These are phyloP conservation scores for Erythrobasidium hasegawianum DNA, from an alignment of 1,284 basidiomycete species.

Conservation along the genomic window DNA sequence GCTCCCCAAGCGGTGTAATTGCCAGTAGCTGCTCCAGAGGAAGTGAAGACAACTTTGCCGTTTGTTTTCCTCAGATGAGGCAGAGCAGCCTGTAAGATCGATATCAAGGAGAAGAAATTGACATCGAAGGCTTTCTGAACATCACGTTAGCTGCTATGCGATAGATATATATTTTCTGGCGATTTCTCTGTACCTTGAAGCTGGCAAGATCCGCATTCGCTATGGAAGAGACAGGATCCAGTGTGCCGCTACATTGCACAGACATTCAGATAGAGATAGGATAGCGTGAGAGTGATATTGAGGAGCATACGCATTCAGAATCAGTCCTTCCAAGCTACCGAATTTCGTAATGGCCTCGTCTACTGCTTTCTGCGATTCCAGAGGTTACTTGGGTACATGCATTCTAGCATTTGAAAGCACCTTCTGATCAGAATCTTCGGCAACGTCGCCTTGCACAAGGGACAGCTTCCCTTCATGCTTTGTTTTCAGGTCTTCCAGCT, in stretches of 20 bases:
- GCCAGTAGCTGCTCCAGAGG: conserved; percentile 72
- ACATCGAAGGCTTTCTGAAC: conserved; percentile 58
- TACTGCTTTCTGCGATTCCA: conserved; percentile 57
- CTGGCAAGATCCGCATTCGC: conserved; percentile 33
- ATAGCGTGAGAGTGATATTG: not conserved
- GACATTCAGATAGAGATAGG: not conserved
- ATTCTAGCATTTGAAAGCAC: conserved; percentile 3
- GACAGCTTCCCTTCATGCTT: conserved; percentile 46
- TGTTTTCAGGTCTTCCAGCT: conserved; percentile 58
- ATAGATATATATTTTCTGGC: not conserved
- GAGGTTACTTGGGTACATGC: conserved; percentile 52
- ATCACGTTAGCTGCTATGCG: no score
- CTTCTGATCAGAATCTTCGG: conserved; percentile 56
- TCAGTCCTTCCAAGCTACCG: conserved; percentile 64
- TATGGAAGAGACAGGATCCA: conserved; percentile 55
- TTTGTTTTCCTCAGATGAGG: conserved; percentile 61
- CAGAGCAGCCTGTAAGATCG: conserved; percentile 61
- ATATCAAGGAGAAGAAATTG: conserved; percentile 77
- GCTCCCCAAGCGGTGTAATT: conserved; percentile 67
- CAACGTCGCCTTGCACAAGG: conserved; percentile 57
- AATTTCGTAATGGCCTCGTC: conserved; percentile 52
- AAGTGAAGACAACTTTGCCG: conserved; percentile 71
- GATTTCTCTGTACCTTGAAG: conserved; percentile 27
- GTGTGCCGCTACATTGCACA: conserved; percentile 65
- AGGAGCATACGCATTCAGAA: conserved; percentile 57